Evolutionary conservation across 1,284 basidiomycete species (phyloP).

Genomic region (Leccinum variabile): DNA sequence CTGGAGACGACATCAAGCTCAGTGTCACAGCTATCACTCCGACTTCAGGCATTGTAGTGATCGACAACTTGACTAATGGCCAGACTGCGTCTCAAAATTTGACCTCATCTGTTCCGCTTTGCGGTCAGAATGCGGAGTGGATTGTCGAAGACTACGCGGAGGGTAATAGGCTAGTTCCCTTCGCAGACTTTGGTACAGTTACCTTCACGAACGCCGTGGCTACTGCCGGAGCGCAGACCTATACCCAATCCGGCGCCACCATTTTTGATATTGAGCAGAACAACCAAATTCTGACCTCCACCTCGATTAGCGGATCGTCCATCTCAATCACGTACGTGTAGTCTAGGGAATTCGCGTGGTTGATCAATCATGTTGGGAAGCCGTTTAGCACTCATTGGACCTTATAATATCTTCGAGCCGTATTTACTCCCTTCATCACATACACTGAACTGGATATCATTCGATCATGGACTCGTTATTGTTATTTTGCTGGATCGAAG

Average conservation of each 20-base stretch:
- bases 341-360: background rate
- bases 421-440: background rate
- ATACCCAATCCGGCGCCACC: conserved; percentile 3
- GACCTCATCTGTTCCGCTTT: conserved; percentile 7
- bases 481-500: background rate
- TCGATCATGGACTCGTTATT: background rate
- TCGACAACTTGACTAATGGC: conserved; percentile 18
- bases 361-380: background rate
- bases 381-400: background rate
- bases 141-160: conserved; percentile 10
- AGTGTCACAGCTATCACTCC: conserved; percentile 2
- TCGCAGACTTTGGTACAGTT: conserved; percentile 13
- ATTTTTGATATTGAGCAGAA: conserved; percentile 11
- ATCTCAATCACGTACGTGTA: conserved; percentile 7
- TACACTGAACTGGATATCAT: no score
- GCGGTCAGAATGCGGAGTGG: conserved; percentile 18
- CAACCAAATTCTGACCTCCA: conserved; percentile 7
- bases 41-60: background rate
- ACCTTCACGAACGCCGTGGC: conserved; percentile 9
- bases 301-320: background rate
- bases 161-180: background rate
- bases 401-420: background rate
- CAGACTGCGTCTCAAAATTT: background rate
- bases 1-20: conserved; percentile 15
- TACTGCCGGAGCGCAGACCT: background rate